A percentile compares a stretch with the other conserved stretches of the same genome.
phyloP scores from a whole-genome alignment of 176 grass and related monocot species.

The Oryza brachyantha region DNA sequence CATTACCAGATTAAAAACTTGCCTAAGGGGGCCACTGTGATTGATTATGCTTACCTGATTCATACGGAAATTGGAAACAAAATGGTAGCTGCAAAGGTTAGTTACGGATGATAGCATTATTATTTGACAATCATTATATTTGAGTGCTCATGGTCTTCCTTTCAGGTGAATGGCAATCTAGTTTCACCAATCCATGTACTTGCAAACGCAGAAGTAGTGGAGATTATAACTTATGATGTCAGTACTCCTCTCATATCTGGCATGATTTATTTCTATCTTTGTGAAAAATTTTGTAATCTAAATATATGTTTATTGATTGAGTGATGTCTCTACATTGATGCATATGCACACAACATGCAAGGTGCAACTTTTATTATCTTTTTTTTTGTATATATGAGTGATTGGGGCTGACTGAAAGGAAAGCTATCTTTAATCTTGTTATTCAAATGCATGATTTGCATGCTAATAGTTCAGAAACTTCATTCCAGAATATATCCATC shows the following conservation, averaged over 20 bases:
- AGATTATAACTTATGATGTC: constrained; percentile 91
- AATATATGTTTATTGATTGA: not conserved
- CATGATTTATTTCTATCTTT: constrained; percentile 32
- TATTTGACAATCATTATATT: constrained; percentile 30
- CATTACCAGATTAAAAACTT: constrained; percentile 84
- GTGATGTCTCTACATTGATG: not conserved
- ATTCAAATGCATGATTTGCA: not conserved
- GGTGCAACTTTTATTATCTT: not conserved
- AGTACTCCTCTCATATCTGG: constrained; percentile 44
- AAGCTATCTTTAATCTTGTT: no score
- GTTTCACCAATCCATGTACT: constrained; percentile 84
- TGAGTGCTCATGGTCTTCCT: constrained; percentile 38
- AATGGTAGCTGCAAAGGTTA: constrained; percentile 91
- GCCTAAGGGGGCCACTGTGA: constrained; percentile 87
- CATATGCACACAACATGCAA: not conserved
- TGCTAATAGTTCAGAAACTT: constrained; percentile 3
- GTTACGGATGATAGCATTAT: constrained; percentile 19
- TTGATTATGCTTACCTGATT: constrained; percentile 99
- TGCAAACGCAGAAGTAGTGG: constrained; percentile 96
- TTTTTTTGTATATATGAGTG: not conserved
- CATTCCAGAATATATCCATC: not conserved
- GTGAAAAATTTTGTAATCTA: not conserved
- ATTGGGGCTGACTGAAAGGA: not conserved
- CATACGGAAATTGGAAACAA: constrained; percentile 99
- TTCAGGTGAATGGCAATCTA: constrained; percentile 96